Evolutionary conservation across 23 red algal genomes (phyloP).

Genomic region (Gracilaria gracilis): DNA sequence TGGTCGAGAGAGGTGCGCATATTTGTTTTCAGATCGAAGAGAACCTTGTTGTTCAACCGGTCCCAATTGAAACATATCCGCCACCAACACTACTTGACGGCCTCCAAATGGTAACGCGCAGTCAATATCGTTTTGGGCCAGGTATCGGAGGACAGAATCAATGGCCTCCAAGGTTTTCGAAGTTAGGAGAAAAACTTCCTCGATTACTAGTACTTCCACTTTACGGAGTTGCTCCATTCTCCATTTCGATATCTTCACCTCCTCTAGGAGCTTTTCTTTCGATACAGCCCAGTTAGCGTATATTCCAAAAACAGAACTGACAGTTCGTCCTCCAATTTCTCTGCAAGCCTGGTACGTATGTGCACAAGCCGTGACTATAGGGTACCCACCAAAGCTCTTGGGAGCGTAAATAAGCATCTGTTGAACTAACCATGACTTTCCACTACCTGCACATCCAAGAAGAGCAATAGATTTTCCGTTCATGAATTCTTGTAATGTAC

Average conservation of each 20-base stretch:
- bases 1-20: too few relatives aligned
- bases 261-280: not conserved
- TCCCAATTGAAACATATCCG: conserved; percentile 24
- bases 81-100: not conserved
- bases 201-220: not conserved
- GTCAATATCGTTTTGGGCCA: not conserved
- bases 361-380: not conserved
- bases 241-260: not conserved
- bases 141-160: too few relatives aligned
- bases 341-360: not conserved
- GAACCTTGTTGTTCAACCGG: not conserved
- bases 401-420: not conserved
- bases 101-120: conserved; percentile 11
- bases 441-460: not conserved
- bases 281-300: not conserved
- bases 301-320: not conserved
- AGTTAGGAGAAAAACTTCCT: not conserved
- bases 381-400: not conserved
- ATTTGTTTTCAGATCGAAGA: too few relatives aligned
- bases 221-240: not conserved
- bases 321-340: not conserved
- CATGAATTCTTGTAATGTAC: not conserved
- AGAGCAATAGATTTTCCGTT: not conserved
- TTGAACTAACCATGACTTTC: not conserved
- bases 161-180: too few relatives aligned